Base-by-base conservation (phyloP, 495 filamentous ascomycete species). In the Stereocaulon alpinum region DNA sequence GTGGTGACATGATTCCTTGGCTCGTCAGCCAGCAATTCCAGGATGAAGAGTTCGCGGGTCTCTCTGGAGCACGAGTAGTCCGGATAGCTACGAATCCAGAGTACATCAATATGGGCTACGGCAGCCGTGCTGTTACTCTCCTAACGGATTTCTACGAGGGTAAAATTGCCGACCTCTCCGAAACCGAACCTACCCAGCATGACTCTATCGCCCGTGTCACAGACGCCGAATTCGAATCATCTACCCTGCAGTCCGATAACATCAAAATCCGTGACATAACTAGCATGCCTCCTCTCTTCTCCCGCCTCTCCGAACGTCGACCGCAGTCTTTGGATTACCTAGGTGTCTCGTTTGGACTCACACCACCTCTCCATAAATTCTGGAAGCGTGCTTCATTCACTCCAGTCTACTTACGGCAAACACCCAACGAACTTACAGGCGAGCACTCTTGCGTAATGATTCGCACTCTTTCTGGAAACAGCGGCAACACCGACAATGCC, bases 401-500 rank as follows among this genome's bases (percentile, higher is more conserved):
- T 30, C 94, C 93, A 0, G 89, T 98, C 0, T 98, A 98, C 68
- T 78, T 98, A 45, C 84, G 94, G 49, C 94, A 99, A 77, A 99
- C 94, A 4, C 76, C 94, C 6, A 97, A 96, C 67, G 89, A 96
- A 49, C 79, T 99, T 29, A 99, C 93, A 0, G 94, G 94, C 61
- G 94, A 99, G 74, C 92, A 99, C 66, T 91, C 92, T 0, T 96
- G 91, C 69, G 91, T 99, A 40, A 99, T 99, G 94, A 80, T 99
- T 37, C 84, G 88, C 55, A 85, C 87, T 6, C 74, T 91, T 37
- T 74, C 75, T 27, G 80, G 77, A 47, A 80, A 73, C 12, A 89
- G 94, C 61, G 76, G 74, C 48, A 80, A 77, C 48, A 80, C 73
- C 14, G 89, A 96, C 63, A 77, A 74, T 48, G 78, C 76, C 64